Evolutionary conservation across 768 basidiomycete species (phyloP), one percentile per base, ranked within the genome.

Genomic region (Amanita fuliginea): DNA sequence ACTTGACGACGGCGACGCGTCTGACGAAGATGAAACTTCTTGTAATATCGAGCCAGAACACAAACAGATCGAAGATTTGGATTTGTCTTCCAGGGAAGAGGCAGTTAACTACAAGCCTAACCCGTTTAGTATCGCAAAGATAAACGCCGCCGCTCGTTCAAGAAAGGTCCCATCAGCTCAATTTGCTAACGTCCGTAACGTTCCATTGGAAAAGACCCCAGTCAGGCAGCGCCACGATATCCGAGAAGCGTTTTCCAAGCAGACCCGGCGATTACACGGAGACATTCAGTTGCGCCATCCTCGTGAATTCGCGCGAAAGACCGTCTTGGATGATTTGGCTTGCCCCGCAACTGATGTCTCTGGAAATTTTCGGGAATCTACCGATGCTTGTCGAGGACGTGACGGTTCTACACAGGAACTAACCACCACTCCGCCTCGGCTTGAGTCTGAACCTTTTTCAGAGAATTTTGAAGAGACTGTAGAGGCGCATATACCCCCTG

Each of bases 61-160:
- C 24, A 53, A 57, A 34, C 53, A 67, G 6, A 40, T 76, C 42
- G 63, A 71, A 2, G 77, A 80, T 19, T 60, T 87, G 43, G 83
- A 87, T 54, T 63, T 87, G 1, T 73, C 81, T 0, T 58, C 66
- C 1, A 70, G 86, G 42, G 65, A 75, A 46, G 86, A 88, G 47
- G 61, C 69, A 28, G 85, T 81, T 1, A 60, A 67, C 5, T 87
- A 80, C 66, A 83, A 77, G 44, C 76, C 84, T 0, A 89, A 87
- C 57, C 87, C 87, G 0, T 90, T 86, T 74, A 77, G 76, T 49
- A 86, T 90, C 49, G 86, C 87, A 3, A 83, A 80, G 56, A 78
- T 85, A 26, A 90, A 90, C 54, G 87, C 86, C 37, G 76, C 76
- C 0, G 68, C 71, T 30, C 76, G 85, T 26, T 42, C 49, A 34